Percentiles rank a stretch among this genome's conserved stretches.
phyloP scores from a whole-genome alignment of 805 yeast genomes.

The Lipomyces spencermartinsiae region DNA sequence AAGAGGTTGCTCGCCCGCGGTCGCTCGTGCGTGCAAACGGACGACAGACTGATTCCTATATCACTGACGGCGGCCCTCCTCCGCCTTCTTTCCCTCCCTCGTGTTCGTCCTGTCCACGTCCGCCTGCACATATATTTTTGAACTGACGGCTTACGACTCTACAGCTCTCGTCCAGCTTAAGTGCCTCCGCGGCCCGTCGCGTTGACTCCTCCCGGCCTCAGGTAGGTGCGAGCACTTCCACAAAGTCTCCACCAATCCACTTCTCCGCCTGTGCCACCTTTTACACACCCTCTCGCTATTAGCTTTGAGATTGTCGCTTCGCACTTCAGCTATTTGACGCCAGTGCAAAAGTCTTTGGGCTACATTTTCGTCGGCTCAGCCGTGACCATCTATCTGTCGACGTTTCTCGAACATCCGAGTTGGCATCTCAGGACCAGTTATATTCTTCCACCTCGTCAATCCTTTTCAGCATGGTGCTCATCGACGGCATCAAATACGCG shows the following conservation, averaged over 20 bases:
- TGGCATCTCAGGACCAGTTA: not conserved
- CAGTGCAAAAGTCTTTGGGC: not conserved
- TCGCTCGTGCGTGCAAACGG: not conserved
- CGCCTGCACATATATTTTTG: not conserved
- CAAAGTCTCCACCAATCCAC: not conserved
- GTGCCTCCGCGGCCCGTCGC: conserved; percentile 3
- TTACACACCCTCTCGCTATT: not conserved
- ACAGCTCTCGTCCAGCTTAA: not conserved
- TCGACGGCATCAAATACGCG: conserved; percentile 93
- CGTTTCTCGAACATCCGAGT: not conserved
- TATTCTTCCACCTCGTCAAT: not conserved
- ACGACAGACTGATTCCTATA: no score
- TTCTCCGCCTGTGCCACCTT: not conserved
- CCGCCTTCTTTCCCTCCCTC: not conserved
- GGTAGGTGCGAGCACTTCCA: not conserved
- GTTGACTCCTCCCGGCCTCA: not conserved
- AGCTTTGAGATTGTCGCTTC: not conserved
- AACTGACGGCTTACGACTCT: not conserved
- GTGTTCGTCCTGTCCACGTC: not conserved
- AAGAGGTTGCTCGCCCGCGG: not conserved
- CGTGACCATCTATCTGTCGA: not conserved
- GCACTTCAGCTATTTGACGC: not conserved
- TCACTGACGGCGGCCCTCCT: not conserved
- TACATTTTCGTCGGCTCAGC: not conserved
- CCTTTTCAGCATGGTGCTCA: conserved; percentile 68